A percentile compares a stretch with the other conserved stretches of the same genome.
Conservation (phyloP, 2,329 filamentous ascomycete species). For the Knoxdaviesia proteae region DNA sequence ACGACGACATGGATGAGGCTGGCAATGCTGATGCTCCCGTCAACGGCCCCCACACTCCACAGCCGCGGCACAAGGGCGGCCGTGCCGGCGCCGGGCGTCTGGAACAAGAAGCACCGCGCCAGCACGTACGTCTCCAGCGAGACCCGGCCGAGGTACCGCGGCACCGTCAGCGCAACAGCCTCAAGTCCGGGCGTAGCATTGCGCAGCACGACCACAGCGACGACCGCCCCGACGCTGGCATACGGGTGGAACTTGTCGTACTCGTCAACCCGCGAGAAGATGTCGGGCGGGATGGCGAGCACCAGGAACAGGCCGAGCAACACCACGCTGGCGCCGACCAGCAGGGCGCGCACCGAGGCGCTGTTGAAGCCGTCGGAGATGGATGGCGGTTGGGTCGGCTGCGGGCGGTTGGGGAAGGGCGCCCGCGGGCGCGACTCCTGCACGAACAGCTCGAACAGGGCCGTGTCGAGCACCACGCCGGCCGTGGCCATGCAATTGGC, state of each 20-base stretch:
- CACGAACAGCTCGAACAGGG: not conserved
- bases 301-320: not conserved
- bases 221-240: constrained; percentile 13
- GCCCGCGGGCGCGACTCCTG: not conserved
- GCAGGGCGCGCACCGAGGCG: not conserved
- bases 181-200: constrained; percentile 15
- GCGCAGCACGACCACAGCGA: constrained; percentile 29
- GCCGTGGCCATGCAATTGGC: not conserved
- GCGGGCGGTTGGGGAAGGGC: not conserved
- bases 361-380: constrained; percentile 2
- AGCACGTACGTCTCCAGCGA: constrained; percentile 39
- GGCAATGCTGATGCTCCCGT: no score
- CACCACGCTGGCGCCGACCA: no score
- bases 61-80: no score
- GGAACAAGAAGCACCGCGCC: not conserved
- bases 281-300: not conserved
- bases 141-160: constrained; percentile 23
- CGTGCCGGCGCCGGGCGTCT: no score
- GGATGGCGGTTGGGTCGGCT: constrained; percentile 5
- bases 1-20: no score
- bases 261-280: not conserved
- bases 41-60: no score
- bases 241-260: constrained; percentile 6
- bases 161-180: constrained; percentile 1
- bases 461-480: not conserved